phyloP scores from a whole-genome alignment of 176 grass and related monocot genomes.

The Tuctoria greenei region DNA sequence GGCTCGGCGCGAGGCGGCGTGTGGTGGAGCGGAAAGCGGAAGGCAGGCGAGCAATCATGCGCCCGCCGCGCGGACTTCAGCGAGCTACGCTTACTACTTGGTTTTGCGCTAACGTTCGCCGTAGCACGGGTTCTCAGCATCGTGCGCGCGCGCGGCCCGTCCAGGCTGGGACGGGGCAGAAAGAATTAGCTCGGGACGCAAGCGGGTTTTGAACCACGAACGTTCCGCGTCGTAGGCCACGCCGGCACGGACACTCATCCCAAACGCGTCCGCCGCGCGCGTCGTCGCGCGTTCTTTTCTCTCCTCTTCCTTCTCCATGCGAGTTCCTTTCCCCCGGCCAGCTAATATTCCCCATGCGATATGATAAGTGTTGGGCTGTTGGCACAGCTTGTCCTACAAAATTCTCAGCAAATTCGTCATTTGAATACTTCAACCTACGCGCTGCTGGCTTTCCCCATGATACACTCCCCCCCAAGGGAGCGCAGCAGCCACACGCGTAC shows the following conservation, averaged over 20 bases:
- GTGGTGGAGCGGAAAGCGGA: background rate
- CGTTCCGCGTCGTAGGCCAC: constrained; percentile 17
- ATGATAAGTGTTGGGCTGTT: background rate
- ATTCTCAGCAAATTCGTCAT: background rate
- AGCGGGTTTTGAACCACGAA: background rate
- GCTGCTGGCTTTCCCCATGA: background rate
- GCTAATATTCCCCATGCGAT: no score
- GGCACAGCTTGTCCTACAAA: background rate
- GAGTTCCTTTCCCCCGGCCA: background rate
- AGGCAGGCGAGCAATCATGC: constrained; percentile 23
- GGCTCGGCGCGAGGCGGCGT: background rate
- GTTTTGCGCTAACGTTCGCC: background rate
- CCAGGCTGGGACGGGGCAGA: background rate
- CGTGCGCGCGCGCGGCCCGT: background rate
- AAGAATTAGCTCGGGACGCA: background rate
- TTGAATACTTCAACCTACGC: background rate
- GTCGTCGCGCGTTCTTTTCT: background rate
- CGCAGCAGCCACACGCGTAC: background rate
- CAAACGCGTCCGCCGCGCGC: background rate
- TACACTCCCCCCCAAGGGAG: constrained; percentile 11
- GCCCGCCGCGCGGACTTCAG: background rate
- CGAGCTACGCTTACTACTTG: no score
- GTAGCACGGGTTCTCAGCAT: background rate
- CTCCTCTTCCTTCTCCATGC: background rate
- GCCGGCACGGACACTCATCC: background rate